Evolutionary conservation across 768 basidiomycete genomes (phyloP).

Genomic region (Naganishia onofrii): DNA sequence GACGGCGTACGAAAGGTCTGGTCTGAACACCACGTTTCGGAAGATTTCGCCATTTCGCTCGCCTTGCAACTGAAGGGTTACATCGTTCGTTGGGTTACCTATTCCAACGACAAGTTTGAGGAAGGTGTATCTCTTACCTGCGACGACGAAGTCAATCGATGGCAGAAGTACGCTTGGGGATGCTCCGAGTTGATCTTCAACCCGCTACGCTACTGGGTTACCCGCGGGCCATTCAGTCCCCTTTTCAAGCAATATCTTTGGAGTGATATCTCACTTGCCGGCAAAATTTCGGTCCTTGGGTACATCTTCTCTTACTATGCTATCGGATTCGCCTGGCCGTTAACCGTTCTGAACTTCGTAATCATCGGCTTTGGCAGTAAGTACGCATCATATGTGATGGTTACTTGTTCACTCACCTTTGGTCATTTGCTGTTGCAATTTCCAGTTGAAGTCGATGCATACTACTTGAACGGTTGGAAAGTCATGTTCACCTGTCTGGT

Average conservation of each 20-base stretch:
- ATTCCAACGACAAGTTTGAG: slow-evolving; percentile 79
- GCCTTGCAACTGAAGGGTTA: slow-evolving; percentile 37
- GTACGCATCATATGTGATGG: neutral
- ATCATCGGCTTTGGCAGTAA: slow-evolving; percentile 3
- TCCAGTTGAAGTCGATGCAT: neutral
- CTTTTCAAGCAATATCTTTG: slow-evolving; percentile 50
- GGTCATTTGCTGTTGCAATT: too few species aligned
- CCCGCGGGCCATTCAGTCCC: slow-evolving; percentile 71
- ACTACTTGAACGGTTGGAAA: slow-evolving; percentile 14
- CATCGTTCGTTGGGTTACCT: slow-evolving; percentile 63
- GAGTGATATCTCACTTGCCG: slow-evolving; percentile 57
- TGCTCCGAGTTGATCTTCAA: slow-evolving; percentile 69
- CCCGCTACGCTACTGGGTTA: slow-evolving; percentile 61
- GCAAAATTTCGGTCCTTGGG: slow-evolving; percentile 59
- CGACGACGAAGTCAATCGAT: slow-evolving; percentile 64
- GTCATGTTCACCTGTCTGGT: neutral
- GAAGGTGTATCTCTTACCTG: slow-evolving; percentile 89
- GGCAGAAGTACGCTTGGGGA: slow-evolving; percentile 53
- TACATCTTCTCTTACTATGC: slow-evolving; percentile 56
- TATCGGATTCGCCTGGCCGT: slow-evolving; percentile 62
- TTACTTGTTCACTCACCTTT: neutral
- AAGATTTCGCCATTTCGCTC: slow-evolving; percentile 81
- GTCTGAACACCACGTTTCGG: slow-evolving; percentile 77
- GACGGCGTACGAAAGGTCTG: slow-evolving; percentile 69
- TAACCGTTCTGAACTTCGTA: slow-evolving; percentile 61